Evolutionary conservation across 495 filamentous ascomycete species (phyloP), one percentile per base, ranked within the genome.

Genomic region (Penicillium psychrofluorescens): DNA sequence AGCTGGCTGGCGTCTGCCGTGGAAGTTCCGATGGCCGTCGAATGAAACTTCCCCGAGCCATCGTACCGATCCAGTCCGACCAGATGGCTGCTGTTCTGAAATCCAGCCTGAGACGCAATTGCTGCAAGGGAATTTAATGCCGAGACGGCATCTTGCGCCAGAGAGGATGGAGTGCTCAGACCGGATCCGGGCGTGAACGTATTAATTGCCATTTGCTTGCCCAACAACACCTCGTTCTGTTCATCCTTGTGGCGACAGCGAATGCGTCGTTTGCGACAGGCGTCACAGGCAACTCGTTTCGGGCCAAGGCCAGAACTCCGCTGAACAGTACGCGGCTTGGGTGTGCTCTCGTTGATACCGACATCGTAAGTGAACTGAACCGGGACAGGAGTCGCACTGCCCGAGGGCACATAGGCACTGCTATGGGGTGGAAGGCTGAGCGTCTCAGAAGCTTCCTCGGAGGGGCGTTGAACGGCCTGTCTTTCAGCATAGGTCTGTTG

Each of bases 221-320:
- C 54, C 29, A 62, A 41, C n/a, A 53, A 43, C 15, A 52, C 30
- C 37, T 70, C 65, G 34, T 43, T 53, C 12, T 65, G 63, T 35
- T 74, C 68, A 46, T 74, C 70, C 48, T 75, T 77, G 48, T 78
- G 74, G 38, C 73, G 70, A 51, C 74, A 78, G 40, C 72, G 67
- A 36, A 76, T 75, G 12, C 74, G 64, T 45, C 73, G 66, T 45
- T 70, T 68, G 16, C 74, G 72, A 59, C 74, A 78, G 16, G 73
- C 72, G 49, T 78, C 74, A 55, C 74, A 78, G 38, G 73, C 74
- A 14, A 74, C 70, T 7, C 71, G 59, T 48, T 76, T 76, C 11
- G 74, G 70, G 9, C 72, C 73, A 29, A 76, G 54, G 8, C 71
- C 70, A 29, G 66, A 71, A 28, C 57, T 53, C 27, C 68, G 66